Percentiles rank a stretch among this genome's conserved stretches.
Conservation (phyloP, 345 rosid genomes). For the Murraya paniculata region DNA sequence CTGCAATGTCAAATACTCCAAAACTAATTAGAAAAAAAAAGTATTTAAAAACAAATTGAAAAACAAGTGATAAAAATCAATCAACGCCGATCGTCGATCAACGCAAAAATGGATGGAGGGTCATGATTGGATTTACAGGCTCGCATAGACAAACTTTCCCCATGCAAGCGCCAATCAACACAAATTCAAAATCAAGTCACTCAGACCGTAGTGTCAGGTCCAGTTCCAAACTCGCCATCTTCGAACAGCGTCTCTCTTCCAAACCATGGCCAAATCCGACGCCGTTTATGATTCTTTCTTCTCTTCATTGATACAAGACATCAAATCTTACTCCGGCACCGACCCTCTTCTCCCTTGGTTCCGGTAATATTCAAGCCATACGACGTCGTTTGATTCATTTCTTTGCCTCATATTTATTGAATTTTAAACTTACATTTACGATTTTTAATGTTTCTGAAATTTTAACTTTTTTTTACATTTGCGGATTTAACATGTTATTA, state of each 20-base stretch:
- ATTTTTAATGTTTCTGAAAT: not conserved
- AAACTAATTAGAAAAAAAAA: no score
- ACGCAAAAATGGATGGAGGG: no score
- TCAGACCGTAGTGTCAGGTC: not conserved
- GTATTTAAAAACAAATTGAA: no score
- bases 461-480: no score
- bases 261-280: constrained; percentile 14
- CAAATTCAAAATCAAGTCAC: constrained; percentile 14
- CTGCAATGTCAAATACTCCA: no score
- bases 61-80: no score
- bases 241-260: not conserved
- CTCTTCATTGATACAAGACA: constrained; percentile 70
- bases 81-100: no score
- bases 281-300: constrained; percentile 42
- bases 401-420: not conserved
- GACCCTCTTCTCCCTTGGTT: constrained; percentile 94
- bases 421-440: not conserved
- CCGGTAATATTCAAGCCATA: constrained; percentile 40
- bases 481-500: not conserved
- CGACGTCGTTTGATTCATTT: not conserved
- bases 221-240: not conserved
- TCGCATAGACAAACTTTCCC: not conserved
- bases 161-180: constrained; percentile 4
- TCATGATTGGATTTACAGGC: not conserved
- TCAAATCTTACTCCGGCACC: constrained; percentile 75